phyloP scores from a whole-genome alignment of 2,329 filamentous ascomycete genomes.

The Ramularia endophylla region DNA sequence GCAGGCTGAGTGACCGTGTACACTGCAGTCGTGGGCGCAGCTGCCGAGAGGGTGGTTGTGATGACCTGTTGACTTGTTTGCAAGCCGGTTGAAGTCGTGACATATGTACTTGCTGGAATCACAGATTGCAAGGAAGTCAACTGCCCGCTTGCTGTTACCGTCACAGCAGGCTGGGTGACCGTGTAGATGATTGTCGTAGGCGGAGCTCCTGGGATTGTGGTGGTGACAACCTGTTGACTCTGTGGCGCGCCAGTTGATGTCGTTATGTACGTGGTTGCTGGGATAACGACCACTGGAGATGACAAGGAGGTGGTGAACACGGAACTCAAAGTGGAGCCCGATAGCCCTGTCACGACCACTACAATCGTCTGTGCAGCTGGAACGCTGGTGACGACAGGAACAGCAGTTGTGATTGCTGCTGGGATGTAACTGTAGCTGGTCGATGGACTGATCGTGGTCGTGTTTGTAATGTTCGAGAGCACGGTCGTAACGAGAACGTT shows the following conservation, averaged over 20 bases:
- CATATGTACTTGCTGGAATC: conserved; percentile 3
- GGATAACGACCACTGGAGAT: not conserved
- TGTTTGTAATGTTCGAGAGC: no score
- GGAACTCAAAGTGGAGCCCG: conserved; percentile 6
- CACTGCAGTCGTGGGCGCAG: conserved; percentile 1
- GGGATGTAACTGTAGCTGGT: no score
- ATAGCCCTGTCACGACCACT: conserved; percentile 12
- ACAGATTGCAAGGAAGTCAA: not conserved
- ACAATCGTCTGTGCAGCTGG: conserved; percentile 9
- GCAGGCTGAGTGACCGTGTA: conserved; percentile 6
- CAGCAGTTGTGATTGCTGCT: no score
- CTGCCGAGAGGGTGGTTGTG: not conserved
- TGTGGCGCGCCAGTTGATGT: conserved; percentile 1
- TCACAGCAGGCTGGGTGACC: not conserved
- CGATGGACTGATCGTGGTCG: no score
- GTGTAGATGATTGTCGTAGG: not conserved
- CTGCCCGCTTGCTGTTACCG: not conserved
- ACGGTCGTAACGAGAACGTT: no score
- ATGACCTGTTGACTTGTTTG: not conserved
- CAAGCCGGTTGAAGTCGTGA: conserved; percentile 3
- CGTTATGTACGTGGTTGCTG: not conserved
- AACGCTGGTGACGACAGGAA: not conserved
- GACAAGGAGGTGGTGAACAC: conserved; percentile 1
- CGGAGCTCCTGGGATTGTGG: not conserved
- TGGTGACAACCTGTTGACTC: not conserved